A percentile compares a stretch with the other conserved stretches of the same genome.
These are phyloP conservation scores for Calonectria crousiana DNA, from an alignment of 2,329 filamentous ascomycete species.

Conservation along the genomic window DNA sequence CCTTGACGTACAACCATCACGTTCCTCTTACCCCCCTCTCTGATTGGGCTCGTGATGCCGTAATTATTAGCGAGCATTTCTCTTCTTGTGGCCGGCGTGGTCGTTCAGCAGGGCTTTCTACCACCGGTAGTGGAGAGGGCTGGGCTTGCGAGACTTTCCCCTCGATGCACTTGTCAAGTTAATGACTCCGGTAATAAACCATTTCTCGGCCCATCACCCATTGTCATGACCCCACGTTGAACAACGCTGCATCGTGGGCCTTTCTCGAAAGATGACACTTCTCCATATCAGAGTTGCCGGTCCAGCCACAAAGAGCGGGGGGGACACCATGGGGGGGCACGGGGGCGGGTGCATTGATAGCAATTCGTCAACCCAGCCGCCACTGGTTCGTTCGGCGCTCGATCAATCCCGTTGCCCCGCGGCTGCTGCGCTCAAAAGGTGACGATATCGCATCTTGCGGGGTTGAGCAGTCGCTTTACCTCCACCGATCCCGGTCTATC, in stretches of 20 bases:
- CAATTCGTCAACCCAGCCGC: constrained; percentile 30
- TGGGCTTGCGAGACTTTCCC: constrained; percentile 30
- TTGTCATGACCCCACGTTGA: constrained; percentile 46
- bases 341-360: constrained; percentile 32
- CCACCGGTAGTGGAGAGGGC: constrained; percentile 31
- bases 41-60: constrained; percentile 42
- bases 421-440: constrained; percentile 37
- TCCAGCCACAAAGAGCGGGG: constrained; percentile 29
- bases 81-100: constrained; percentile 30
- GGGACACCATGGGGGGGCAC: constrained; percentile 26
- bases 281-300: constrained; percentile 29
- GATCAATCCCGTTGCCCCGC: constrained; percentile 42
- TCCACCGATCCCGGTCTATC: constrained; percentile 44
- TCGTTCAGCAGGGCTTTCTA: constrained; percentile 33
- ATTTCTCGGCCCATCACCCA: constrained; percentile 42
- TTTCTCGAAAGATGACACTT: constrained; percentile 32
- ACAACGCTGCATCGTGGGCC: constrained; percentile 40
- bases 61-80: constrained; percentile 34
- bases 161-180: constrained; percentile 32
- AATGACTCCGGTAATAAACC: constrained; percentile 30
- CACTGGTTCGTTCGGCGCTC: constrained; percentile 36
- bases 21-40: constrained; percentile 34
- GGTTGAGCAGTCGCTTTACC: constrained; percentile 36
- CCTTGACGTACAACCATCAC: constrained; percentile 38
- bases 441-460: constrained; percentile 41